Conservation (phyloP, 768 basidiomycete species). For the Glaciozyma martinii region DNA sequence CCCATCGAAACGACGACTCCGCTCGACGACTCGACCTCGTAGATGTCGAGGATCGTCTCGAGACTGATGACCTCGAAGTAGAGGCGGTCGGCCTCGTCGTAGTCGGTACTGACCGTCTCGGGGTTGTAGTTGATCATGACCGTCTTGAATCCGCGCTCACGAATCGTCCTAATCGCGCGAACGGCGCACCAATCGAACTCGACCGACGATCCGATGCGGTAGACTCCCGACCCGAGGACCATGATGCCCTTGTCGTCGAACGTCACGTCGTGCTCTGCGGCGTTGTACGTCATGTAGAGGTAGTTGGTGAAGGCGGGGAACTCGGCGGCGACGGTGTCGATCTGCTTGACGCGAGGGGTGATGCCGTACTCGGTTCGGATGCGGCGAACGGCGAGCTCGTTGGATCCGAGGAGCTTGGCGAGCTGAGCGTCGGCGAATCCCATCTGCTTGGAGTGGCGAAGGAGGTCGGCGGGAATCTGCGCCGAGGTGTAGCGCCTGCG, state of each 20-base stretch:
- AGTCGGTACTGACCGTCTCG: slow-evolving; percentile 97
- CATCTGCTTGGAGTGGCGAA: slow-evolving; percentile 79
- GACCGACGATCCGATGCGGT: slow-evolving; percentile 96
- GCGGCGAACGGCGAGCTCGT: slow-evolving; percentile 83
- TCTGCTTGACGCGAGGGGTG: slow-evolving; percentile 91
- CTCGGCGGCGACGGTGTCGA: slow-evolving; percentile 96
- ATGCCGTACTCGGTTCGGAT: slow-evolving; percentile 76
- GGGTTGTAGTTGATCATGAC: slow-evolving; percentile 99
- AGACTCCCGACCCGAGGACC: slow-evolving; percentile 95
- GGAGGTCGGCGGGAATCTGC: slow-evolving; percentile 45
- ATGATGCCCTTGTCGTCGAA: slow-evolving; percentile 91
- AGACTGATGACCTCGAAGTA: slow-evolving; percentile 99
- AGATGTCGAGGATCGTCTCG: slow-evolving; percentile 94
- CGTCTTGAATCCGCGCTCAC: slow-evolving; percentile 86
- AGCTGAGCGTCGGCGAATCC: slow-evolving; percentile 94
- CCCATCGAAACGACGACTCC: slow-evolving; percentile 97
- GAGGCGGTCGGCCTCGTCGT: slow-evolving; percentile 93
- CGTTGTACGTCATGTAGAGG: slow-evolving; percentile 96
- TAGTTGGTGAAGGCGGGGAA: slow-evolving; percentile 99
- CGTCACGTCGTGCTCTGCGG: slow-evolving; percentile 78
- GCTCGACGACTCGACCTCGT: slow-evolving; percentile 76
- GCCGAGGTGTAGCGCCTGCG: slow-evolving; percentile 21
- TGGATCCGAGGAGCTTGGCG: slow-evolving; percentile 71
- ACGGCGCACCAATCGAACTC: slow-evolving; percentile 99
- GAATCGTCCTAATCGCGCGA: slow-evolving; percentile 87